Evolutionary conservation across 257 asterid species (phyloP).

Genomic region (Petunia secreta): DNA sequence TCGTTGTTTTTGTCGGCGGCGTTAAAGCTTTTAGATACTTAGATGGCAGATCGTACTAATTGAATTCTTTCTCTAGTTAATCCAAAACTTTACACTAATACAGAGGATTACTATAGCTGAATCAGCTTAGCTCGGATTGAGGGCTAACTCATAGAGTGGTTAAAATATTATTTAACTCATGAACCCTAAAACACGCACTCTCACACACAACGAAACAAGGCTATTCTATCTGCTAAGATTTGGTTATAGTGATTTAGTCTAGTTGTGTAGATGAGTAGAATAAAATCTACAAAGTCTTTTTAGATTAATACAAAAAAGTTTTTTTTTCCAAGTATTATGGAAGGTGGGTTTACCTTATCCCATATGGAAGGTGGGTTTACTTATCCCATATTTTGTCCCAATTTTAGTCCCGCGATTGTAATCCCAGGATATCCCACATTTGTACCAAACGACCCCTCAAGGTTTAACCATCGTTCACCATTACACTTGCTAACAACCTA

Average conservation of each 20-base stretch:
- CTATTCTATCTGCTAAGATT: not conserved
- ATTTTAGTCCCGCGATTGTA: too few relatives aligned
- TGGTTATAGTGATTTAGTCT: not conserved
- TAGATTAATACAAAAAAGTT: too few relatives aligned
- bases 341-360: too few relatives aligned
- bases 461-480: not conserved
- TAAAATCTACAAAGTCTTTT: too few relatives aligned
- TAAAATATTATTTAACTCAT: not conserved
- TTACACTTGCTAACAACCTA: not conserved
- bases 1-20: too few relatives aligned
- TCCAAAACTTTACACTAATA: too few relatives aligned
- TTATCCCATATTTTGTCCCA: too few relatives aligned
- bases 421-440: too few relatives aligned
- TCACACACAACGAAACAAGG: not conserved
- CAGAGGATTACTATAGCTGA: not conserved
- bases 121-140: not conserved
- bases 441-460: not conserved
- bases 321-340: too few relatives aligned
- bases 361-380: too few relatives aligned
- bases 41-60: not conserved
- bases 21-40: not conserved
- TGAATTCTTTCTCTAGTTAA: not conserved
- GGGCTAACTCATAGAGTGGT: not conserved
- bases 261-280: too few relatives aligned
- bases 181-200: not conserved